phyloP scores from a whole-genome alignment of 352 stramenopile genomes.

The Pythium coloratum region DNA sequence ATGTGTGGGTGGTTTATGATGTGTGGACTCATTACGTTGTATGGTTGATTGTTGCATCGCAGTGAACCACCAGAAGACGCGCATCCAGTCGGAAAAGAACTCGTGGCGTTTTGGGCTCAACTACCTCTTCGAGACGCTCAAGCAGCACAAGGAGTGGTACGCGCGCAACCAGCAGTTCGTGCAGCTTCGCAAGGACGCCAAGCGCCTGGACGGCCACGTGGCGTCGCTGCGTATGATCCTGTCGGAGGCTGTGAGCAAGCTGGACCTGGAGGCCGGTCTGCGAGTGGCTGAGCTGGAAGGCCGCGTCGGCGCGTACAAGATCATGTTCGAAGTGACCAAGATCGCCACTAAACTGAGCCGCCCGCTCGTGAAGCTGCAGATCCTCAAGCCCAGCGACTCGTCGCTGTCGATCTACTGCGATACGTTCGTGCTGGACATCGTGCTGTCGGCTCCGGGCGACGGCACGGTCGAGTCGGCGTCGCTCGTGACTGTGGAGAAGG shows the following conservation, averaged over 20 bases:
- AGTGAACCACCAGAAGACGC: constrained; percentile 77
- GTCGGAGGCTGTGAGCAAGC: constrained; percentile 80
- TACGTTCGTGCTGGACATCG: constrained; percentile 88
- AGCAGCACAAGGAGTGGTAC: constrained; percentile 90
- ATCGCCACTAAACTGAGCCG: constrained; percentile 85
- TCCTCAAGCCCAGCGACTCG: constrained; percentile 83
- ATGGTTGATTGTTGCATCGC: constrained; percentile 4
- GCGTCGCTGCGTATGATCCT: constrained; percentile 65
- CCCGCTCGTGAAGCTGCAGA: constrained; percentile 83
- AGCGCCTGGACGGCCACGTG: constrained; percentile 78
- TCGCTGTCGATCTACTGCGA: constrained; percentile 88
- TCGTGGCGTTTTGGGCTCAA: constrained; percentile 88
- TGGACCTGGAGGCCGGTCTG: constrained; percentile 80
- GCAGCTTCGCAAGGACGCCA: constrained; percentile 81
- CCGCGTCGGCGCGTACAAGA: constrained; percentile 82
- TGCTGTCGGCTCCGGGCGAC: constrained; percentile 39
- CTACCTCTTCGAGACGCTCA: constrained; percentile 89
- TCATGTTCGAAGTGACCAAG: constrained; percentile 90
- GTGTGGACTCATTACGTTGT: background rate
- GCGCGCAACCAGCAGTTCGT: constrained; percentile 88
- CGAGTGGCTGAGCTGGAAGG: constrained; percentile 84
- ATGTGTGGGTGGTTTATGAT: background rate
- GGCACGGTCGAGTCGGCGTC: constrained; percentile 75
- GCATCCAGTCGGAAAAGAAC: constrained; percentile 82
- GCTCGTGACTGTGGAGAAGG: constrained; percentile 84